Evolutionary conservation across 2,329 filamentous ascomycete species (phyloP).

Genomic region (Neonectria coccinea): DNA sequence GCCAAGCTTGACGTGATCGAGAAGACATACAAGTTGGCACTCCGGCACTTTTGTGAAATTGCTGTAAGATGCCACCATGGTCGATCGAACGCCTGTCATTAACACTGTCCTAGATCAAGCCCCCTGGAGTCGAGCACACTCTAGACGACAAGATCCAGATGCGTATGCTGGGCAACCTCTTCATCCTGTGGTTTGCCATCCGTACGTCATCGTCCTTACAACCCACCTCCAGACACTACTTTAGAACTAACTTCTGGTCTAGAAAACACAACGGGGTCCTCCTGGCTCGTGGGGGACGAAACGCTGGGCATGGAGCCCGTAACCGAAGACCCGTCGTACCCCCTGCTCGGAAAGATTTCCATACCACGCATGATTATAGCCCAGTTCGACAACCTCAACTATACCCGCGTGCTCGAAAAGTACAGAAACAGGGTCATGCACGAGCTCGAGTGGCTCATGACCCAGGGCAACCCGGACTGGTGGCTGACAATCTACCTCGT

Average conservation of each 20-base stretch:
- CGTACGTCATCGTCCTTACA: constrained; percentile 50
- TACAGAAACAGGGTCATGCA: constrained; percentile 50
- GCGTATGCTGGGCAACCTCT: constrained; percentile 54
- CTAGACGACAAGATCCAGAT: constrained; percentile 44
- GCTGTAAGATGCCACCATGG: constrained; percentile 32
- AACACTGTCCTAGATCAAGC: constrained; percentile 8
- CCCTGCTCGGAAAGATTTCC: constrained; percentile 53
- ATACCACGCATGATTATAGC: constrained; percentile 59
- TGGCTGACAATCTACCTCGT: constrained; percentile 54
- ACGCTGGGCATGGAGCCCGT: constrained; percentile 55
- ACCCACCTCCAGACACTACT: not conserved
- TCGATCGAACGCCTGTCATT: not conserved
- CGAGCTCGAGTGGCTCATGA: constrained; percentile 51
- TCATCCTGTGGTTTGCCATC: constrained; percentile 60
- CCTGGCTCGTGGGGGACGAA: constrained; percentile 56
- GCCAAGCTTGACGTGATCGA: constrained; percentile 29
- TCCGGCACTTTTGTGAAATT: constrained; percentile 41
- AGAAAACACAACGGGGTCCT: constrained; percentile 61
- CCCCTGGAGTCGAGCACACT: not conserved
- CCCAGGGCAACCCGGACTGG: constrained; percentile 47
- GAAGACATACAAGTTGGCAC: constrained; percentile 37
- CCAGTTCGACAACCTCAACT: constrained; percentile 59
- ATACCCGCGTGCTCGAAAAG: constrained; percentile 50
- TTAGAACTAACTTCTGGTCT: not conserved
- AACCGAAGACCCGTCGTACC: constrained; percentile 51